A percentile compares a stretch with the other conserved stretches of the same genome.
These are phyloP conservation scores for Neurospora sp. DNA, from an alignment of 495 filamentous ascomycete genomes.

Conservation along the genomic window DNA sequence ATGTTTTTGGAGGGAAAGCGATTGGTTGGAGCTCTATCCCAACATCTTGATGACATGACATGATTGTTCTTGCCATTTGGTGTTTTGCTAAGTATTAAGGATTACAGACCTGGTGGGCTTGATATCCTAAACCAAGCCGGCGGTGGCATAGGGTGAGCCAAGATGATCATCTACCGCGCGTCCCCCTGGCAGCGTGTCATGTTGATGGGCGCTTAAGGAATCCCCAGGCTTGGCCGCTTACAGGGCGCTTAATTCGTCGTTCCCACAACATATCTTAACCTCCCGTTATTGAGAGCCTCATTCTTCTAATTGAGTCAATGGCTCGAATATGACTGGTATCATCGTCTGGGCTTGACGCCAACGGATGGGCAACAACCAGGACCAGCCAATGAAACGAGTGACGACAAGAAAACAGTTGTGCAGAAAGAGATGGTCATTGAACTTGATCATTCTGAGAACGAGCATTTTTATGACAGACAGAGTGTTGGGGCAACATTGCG, in stretches of 20 bases:
- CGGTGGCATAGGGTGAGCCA: neutral
- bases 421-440: neutral
- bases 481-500: too few species aligned
- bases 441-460: too few species aligned
- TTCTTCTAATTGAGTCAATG: neutral
- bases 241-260: neutral
- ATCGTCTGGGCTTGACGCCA: neutral
- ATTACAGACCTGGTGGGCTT: neutral
- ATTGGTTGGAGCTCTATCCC: neutral
- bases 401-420: neutral
- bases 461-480: too few species aligned
- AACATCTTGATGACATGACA: neutral
- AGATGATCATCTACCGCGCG: neutral
- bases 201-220: neutral
- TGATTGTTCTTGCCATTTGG: neutral
- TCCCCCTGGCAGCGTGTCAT: neutral
- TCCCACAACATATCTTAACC: neutral
- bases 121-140: neutral
- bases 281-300: neutral
- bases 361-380: neutral
- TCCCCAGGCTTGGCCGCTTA: neutral
- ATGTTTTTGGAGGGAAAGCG: neutral
- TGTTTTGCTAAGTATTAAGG: neutral
- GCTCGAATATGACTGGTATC: neutral
- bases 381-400: neutral